Evolutionary conservation across 129 eudicot genomes (phyloP), one percentile per base, ranked within the genome.

Genomic region (Artemisia argyi): DNA sequence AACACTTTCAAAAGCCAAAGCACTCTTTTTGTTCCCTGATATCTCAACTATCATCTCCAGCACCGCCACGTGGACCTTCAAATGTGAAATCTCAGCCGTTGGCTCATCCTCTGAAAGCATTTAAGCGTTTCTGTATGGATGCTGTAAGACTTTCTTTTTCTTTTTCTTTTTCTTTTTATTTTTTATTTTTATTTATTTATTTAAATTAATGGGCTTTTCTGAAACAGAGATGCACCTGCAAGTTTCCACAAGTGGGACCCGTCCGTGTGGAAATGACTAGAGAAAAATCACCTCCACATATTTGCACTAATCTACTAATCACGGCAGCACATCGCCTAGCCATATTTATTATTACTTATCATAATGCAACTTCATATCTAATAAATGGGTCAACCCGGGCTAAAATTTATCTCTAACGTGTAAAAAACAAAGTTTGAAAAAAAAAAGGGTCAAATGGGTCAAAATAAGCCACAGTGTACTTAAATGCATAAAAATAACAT

Each of bases 211-310:
- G 28, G 88, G 79, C 77, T 76, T 86, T 79, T 20, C 22, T 20
- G 22, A 61, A 89, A 92, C 0, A 95, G 98, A 19, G 95, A 85
- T 9, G 85, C 66, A 75, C 79, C 87, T 39, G 89, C 84, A 51
- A 87, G 85, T 68, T 80, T 85, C 95, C 96, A 92, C 74, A 92
- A 72, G 81, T 89, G 96, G 49, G 74, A 30, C 5, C 95, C 98
- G 67, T 92, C 98, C 0, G 81, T 59, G 10, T 83, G 73, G 72
- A 92, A 92, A 56, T 96, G 92, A 1, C 98, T 91, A 24, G 98
- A 77, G 66, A 92, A 89, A 87, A 91, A 61, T 92, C 94, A 14
- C 98, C 96, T 9, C 96, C 98, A 11, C 96, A 83, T 44, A 83
- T 81, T 83, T 82, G 91, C 13, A 92, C 87, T 2, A 75, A 81